A percentile compares a stretch with the other conserved stretches of the same genome.
Evolutionary conservation across 768 basidiomycete species (phyloP).

Genomic region (Termitomyces sp.): DNA sequence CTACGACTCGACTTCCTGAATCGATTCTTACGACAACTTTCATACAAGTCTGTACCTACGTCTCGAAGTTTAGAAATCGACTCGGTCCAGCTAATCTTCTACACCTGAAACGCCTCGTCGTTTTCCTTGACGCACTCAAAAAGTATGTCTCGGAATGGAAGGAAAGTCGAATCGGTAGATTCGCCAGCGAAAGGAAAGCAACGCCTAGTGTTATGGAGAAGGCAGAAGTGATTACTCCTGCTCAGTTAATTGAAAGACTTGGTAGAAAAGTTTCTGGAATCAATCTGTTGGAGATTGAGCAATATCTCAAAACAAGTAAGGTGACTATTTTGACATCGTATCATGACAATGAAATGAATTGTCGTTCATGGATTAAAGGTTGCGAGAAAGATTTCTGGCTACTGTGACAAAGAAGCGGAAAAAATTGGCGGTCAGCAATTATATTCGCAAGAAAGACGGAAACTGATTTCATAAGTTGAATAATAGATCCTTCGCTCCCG

Average conservation of each 20-base stretch:
- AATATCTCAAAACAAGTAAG: slow-evolving; percentile 81
- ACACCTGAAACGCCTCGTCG: slow-evolving; percentile 73
- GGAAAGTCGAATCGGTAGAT: slow-evolving; percentile 19
- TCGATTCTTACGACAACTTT: slow-evolving; percentile 54
- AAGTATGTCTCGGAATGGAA: slow-evolving; percentile 56
- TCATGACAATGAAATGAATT: not conserved
- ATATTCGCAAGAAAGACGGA: not conserved
- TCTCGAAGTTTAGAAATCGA: slow-evolving; percentile 70
- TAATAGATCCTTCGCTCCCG: slow-evolving; percentile 12
- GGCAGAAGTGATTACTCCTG: slow-evolving; percentile 63
- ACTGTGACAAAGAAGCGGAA: slow-evolving; percentile 57
- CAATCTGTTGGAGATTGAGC: slow-evolving; percentile 78
- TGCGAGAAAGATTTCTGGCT: slow-evolving; percentile 80
- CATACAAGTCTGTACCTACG: slow-evolving; percentile 72
- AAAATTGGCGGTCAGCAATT: slow-evolving; percentile 30
- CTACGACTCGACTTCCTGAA: slow-evolving; percentile 62
- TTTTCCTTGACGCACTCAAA: slow-evolving; percentile 65
- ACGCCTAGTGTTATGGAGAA: slow-evolving; percentile 14
- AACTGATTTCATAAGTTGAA: not conserved
- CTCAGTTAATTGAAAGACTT: slow-evolving; percentile 56
- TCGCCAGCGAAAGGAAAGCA: slow-evolving; percentile 9
- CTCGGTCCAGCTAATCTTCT: slow-evolving; percentile 69
- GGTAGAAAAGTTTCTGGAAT: slow-evolving; percentile 68
- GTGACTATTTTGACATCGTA: slow-evolving; percentile 29
- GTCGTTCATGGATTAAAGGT: slow-evolving; percentile 29